Percentiles rank a stretch among this genome's conserved stretches.
Conservation (phyloP, 345 rosid species). For the Ricinus communis region DNA sequence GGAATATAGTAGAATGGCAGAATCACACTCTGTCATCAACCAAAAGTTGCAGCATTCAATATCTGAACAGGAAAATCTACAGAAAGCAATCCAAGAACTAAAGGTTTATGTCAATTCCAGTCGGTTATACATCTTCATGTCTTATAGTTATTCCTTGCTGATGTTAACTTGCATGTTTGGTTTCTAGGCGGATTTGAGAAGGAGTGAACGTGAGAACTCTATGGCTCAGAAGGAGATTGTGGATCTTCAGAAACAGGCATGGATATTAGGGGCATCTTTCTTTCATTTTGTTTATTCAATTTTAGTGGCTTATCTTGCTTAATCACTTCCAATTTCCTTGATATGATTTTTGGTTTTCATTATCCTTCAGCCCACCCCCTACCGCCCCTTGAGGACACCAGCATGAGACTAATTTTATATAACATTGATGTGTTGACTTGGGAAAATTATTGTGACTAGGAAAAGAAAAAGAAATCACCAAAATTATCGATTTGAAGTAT, state of each 20-base stretch:
- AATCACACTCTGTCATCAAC: slow-evolving; percentile 68
- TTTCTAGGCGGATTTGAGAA: slow-evolving; percentile 71
- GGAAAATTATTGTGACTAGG: neutral
- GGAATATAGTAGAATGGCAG: slow-evolving; percentile 85
- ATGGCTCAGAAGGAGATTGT: slow-evolving; percentile 73
- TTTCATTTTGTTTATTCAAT: neutral
- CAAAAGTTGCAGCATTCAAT: slow-evolving; percentile 70
- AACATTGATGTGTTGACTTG: neutral
- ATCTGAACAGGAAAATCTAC: slow-evolving; percentile 66
- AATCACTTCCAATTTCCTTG: too few relatives aligned
- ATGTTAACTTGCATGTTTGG: slow-evolving; percentile 11
- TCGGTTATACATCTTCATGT: neutral
- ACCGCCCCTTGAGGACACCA: too few relatives aligned
- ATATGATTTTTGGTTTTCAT: too few relatives aligned
- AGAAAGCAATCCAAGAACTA: slow-evolving; percentile 67
- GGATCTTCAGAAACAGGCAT: slow-evolving; percentile 87
- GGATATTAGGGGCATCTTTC: neutral
- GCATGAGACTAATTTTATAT: neutral
- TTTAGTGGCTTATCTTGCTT: neutral
- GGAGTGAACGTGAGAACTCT: slow-evolving; percentile 67
- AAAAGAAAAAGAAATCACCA: neutral
- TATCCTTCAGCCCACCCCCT: too few relatives aligned
- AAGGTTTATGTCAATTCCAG: slow-evolving; percentile 44
- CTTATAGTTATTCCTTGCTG: slow-evolving; percentile 6
- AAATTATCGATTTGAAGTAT: neutral